Conservation (phyloP, 768 basidiomycete species). For the Podaxis rugospora region DNA sequence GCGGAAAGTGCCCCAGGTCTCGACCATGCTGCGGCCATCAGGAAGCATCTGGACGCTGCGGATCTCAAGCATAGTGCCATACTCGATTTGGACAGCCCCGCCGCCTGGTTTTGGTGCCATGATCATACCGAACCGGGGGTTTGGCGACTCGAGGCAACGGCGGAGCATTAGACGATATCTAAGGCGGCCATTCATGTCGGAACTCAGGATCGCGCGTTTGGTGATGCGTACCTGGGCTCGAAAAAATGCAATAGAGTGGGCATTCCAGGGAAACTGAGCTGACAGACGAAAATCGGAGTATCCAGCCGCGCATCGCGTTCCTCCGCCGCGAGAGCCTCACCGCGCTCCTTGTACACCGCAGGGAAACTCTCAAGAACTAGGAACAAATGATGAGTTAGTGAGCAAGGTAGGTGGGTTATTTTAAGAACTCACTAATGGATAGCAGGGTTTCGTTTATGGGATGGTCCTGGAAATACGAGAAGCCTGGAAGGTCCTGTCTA, state of each 20-base stretch:
- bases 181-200: neutral
- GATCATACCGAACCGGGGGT: conserved; percentile 91
- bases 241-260: conserved; percentile 90
- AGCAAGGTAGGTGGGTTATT: neutral
- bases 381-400: conserved; percentile 8
- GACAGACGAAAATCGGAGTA: conserved; percentile 89
- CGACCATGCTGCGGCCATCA: conserved; percentile 87
- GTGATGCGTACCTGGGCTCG: conserved; percentile 62
- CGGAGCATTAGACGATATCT: conserved; percentile 95
- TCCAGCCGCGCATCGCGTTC: conserved; percentile 76
- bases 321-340: conserved; percentile 61
- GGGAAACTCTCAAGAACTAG: conserved; percentile 72
- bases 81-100: conserved; percentile 48
- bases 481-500: conserved; percentile 70
- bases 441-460: conserved; percentile 68
- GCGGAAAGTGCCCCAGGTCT: conserved; percentile 57
- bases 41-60: conserved; percentile 78
- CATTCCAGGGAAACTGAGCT: conserved; percentile 87
- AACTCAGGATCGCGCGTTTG: conserved; percentile 2
- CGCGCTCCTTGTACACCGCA: conserved; percentile 54
- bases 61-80: conserved; percentile 94
- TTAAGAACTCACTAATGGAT: conserved; percentile 52
- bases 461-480: conserved; percentile 77
- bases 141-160: conserved; percentile 76
- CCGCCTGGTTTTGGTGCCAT: conserved; percentile 53